Evolutionary conservation across 371 early-diverging fungal genomes (phyloP), one percentile per base, ranked within the genome.

Genomic region (Mucor velutinosus): DNA sequence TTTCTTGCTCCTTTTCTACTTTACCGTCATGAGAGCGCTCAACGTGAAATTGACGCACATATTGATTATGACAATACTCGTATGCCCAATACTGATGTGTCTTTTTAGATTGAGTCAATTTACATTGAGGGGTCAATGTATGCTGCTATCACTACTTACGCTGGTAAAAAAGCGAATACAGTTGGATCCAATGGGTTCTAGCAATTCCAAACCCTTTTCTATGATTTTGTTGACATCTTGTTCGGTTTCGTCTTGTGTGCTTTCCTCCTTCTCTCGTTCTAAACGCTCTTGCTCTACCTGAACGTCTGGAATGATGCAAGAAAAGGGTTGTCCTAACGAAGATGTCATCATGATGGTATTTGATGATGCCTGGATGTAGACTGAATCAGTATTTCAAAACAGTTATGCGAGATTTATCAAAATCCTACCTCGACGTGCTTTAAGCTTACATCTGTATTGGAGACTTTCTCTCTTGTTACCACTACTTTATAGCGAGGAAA

Each of bases 21-120:
- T 69, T 65, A 3, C 69, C 75, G 57, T 74, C 65, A 49, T 77
- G 73, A 7, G 59, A 64, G 12, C 74, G 73, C 29, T 79, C 79
- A 15, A 79, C 69, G 62, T 93, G 91, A 69, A 81, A 92, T 74
- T 94, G 95, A 4, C 92, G 89, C 17, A 94, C 86, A 49, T 87
- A 77, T 37, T 72, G 76, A 51, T 78, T 76, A 73, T 91, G 93
- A 69, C 95, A 94, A 71, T 89, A 92, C 75, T 94, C 93, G 65
- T 92, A 94, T 0, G 88, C 80, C 93, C 93, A 94, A 76, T 88
- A 93, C 19, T 84, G 87, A 29, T 78, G 76, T 19, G 73, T 69
- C 86, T 92, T 80, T 55, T 19, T 30, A 6, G 12, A 23, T 51
- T 51, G 23, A 51, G 25, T 51, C 51, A 51, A 51, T 51, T 51